Conservation (phyloP, 352 stramenopile genomes). For the Pythium guiyangense region DNA sequence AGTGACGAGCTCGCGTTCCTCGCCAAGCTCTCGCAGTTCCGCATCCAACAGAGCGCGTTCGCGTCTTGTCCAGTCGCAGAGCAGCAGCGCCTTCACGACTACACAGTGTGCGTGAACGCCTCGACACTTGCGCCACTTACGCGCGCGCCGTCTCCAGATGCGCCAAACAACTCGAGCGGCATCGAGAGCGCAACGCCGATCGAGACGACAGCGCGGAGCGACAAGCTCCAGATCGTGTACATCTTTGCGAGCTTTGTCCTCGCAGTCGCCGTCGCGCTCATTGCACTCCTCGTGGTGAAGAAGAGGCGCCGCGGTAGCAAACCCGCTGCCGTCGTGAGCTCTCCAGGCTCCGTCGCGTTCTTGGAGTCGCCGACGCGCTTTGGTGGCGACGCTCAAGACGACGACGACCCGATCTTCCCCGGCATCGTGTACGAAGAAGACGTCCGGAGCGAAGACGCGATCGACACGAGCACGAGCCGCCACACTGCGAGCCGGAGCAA, state of each 20-base stretch:
- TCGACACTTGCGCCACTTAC: background rate
- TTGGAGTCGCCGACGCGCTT: slow-evolving; percentile 8
- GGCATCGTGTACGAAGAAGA: background rate
- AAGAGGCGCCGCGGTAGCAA: background rate
- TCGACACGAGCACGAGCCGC: slow-evolving; percentile 5
- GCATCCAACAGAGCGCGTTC: slow-evolving; percentile 36
- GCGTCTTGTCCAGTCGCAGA: slow-evolving; percentile 27
- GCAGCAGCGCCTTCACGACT: slow-evolving; percentile 20
- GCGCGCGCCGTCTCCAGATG: background rate
- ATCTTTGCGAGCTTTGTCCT: slow-evolving; percentile 32
- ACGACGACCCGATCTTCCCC: slow-evolving; percentile 5
- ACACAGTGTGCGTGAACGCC: slow-evolving; percentile 24
- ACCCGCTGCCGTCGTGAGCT: slow-evolving; percentile 1
- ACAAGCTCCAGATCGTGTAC: slow-evolving; percentile 25
- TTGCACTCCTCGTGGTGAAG: slow-evolving; percentile 11
- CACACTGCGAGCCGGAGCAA: background rate
- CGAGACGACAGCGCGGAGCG: background rate
- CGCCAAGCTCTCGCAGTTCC: slow-evolving; percentile 20
- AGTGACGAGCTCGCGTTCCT: slow-evolving; percentile 26
- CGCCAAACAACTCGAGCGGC: slow-evolving; percentile 6
- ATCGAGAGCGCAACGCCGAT: background rate
- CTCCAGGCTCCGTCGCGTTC: slow-evolving; percentile 11
- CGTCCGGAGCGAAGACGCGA: background rate
- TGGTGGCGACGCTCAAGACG: background rate
- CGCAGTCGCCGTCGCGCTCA: slow-evolving; percentile 21